A percentile compares a stretch with the other conserved stretches of the same genome.
These are phyloP conservation scores for Ogataea wickerhamii DNA, from an alignment of 805 yeast genomes.

Conservation along the genomic window DNA sequence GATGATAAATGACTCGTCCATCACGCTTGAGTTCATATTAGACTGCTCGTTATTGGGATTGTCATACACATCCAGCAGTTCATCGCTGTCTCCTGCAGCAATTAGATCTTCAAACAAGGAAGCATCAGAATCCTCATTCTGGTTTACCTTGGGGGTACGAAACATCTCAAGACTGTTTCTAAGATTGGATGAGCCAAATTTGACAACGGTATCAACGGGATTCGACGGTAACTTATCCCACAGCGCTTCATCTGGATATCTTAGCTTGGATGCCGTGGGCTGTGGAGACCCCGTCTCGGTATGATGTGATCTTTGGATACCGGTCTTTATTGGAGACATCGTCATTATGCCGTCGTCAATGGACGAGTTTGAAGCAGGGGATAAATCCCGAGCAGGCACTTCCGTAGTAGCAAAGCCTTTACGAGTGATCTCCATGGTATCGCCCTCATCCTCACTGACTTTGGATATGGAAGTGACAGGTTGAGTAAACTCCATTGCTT, in stretches of 20 bases:
- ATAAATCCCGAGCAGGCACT: background rate
- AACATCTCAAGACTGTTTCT: background rate
- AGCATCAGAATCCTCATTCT: background rate
- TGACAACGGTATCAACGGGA: background rate
- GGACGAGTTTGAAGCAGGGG: background rate
- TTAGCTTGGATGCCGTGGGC: background rate
- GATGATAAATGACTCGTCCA: constrained; percentile 21
- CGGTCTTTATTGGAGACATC: background rate
- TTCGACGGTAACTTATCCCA: background rate
- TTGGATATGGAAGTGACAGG: constrained; percentile 1
- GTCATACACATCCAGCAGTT: background rate
- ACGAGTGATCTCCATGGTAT: constrained; percentile 20
- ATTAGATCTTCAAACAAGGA: background rate
- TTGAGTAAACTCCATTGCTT: constrained; percentile 7
- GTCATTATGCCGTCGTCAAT: background rate
- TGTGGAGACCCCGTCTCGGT: background rate
- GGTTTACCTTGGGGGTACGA: background rate
- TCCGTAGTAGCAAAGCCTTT: too few relatives aligned
- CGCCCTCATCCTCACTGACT: constrained; percentile 9
- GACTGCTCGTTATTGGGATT: background rate
- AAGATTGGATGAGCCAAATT: background rate
- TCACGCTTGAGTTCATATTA: constrained; percentile 11
- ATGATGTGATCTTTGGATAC: background rate
- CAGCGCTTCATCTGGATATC: background rate
- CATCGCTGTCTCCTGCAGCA: background rate